Percentiles rank a stretch among this genome's conserved stretches.
Evolutionary conservation across 768 basidiomycete genomes (phyloP).

Genomic region (Boletellus emodensis): DNA sequence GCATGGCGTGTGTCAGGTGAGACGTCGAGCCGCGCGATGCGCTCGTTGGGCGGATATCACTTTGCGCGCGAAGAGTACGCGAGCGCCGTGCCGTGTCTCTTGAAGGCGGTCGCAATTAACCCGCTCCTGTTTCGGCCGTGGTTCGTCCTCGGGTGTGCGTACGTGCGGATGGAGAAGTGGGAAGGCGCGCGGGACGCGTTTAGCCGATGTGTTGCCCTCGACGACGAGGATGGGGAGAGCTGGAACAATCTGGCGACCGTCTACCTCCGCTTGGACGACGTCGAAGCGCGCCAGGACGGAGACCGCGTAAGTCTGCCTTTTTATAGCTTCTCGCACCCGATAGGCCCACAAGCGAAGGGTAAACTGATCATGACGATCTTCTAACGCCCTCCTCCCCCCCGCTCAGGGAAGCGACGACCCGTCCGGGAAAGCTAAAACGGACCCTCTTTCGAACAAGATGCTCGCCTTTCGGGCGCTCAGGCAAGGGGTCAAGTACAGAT

Average conservation of each 20-base stretch:
- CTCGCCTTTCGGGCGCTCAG: constrained; percentile 91
- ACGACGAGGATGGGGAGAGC: constrained; percentile 95
- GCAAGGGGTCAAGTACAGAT: constrained; percentile 78
- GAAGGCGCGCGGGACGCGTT: constrained; percentile 80
- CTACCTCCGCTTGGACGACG: constrained; percentile 76
- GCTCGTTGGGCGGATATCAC: constrained; percentile 82
- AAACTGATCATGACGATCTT: constrained; percentile 12
- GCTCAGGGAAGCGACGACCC: constrained; percentile 22
- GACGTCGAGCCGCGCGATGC: constrained; percentile 86
- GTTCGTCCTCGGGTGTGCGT: constrained; percentile 96
- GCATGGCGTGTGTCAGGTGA: constrained; percentile 82
- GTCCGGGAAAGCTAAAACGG: constrained; percentile 31
- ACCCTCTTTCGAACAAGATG: constrained; percentile 71
- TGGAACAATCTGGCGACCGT: constrained; percentile 97
- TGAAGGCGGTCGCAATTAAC: constrained; percentile 79
- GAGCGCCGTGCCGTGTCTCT: constrained; percentile 62
- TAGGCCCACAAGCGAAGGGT: not conserved
- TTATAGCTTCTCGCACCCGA: too few species aligned
- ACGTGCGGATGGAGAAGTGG: constrained; percentile 81
- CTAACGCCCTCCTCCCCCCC: not conserved
- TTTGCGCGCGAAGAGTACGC: constrained; percentile 65
- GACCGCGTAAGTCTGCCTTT: constrained; percentile 23
- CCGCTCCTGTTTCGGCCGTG: constrained; percentile 84
- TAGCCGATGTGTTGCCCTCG: constrained; percentile 79
- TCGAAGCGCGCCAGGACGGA: constrained; percentile 25